phyloP scores from a whole-genome alignment of 805 yeast species.

The Ogataea wickerhamii region DNA sequence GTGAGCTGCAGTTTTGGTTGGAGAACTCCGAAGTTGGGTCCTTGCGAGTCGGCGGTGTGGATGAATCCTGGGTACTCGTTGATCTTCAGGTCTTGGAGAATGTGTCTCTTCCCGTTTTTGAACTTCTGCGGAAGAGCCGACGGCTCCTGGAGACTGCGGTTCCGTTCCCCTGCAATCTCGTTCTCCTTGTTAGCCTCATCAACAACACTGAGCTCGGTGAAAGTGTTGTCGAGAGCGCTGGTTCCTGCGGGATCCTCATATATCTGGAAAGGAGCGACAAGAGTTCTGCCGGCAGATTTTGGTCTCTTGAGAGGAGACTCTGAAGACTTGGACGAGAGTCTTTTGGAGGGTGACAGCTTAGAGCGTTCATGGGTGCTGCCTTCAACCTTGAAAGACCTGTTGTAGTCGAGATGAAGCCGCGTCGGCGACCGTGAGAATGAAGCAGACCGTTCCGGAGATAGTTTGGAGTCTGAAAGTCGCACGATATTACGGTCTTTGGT shows the following conservation, averaged over 20 bases:
- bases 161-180: conserved; percentile 1
- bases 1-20: conserved; percentile 19
- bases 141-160: conserved; percentile 2
- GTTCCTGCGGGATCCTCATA: conserved; percentile 17
- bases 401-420: conserved; percentile 6
- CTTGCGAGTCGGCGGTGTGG: conserved; percentile 5
- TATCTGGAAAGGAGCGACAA: conserved; percentile 15
- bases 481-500: conserved; percentile 6
- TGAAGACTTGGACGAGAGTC: conserved; percentile 8
- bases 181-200: conserved; percentile 13
- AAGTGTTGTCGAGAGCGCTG: conserved; percentile 8
- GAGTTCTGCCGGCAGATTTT: conserved; percentile 1
- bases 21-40: conserved; percentile 12
- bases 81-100: conserved; percentile 18
- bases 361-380: conserved; percentile 1
- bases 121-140: neutral
- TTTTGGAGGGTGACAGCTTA: conserved; percentile 12
- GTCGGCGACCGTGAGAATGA: conserved; percentile 9
- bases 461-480: conserved; percentile 3
- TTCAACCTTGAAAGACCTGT: conserved; percentile 3
- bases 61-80: conserved; percentile 19
- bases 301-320: conserved; percentile 15
- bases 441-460: conserved; percentile 7
- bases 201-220: neutral
- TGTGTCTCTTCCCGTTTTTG: conserved; percentile 1